A percentile compares a stretch with the other conserved stretches of the same genome.
phyloP scores from a whole-genome alignment of 2,329 filamentous ascomycete species.

The Epichloe sp. region DNA sequence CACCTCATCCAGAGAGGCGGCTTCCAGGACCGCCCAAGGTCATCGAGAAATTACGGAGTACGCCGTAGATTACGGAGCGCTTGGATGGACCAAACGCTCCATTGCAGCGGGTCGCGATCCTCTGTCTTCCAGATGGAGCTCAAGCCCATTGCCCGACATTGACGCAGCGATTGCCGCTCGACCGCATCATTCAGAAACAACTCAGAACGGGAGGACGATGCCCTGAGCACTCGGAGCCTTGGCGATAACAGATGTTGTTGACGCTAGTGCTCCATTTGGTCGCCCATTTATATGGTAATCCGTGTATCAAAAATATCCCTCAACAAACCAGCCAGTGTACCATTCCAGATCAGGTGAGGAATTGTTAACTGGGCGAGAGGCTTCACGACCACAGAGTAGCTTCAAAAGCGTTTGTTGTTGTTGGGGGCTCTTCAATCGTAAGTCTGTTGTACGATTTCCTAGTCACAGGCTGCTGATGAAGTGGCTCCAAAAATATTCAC shows the following conservation, averaged over 20 bases:
- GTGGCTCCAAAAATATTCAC: too few relatives aligned
- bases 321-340: neutral
- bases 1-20: neutral
- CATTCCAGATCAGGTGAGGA: neutral
- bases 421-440: too few relatives aligned
- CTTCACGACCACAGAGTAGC: too few relatives aligned
- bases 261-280: too few relatives aligned
- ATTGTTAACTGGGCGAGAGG: too few relatives aligned
- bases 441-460: too few relatives aligned
- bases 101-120: neutral
- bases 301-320: neutral
- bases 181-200: neutral
- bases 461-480: too few relatives aligned
- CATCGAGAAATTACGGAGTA: neutral
- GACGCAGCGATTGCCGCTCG: neutral
- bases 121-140: too few relatives aligned
- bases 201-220: neutral
- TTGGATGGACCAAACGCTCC: conserved; percentile 1
- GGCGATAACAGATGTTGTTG: neutral
- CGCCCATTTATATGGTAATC: neutral
- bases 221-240: neutral
- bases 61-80: neutral
- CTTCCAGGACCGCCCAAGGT: neutral
- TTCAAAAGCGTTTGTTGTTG: too few relatives aligned
- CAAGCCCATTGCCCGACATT: neutral